Conservation (phyloP, 78 protist species). For the Emiliania huxleyi region DNA sequence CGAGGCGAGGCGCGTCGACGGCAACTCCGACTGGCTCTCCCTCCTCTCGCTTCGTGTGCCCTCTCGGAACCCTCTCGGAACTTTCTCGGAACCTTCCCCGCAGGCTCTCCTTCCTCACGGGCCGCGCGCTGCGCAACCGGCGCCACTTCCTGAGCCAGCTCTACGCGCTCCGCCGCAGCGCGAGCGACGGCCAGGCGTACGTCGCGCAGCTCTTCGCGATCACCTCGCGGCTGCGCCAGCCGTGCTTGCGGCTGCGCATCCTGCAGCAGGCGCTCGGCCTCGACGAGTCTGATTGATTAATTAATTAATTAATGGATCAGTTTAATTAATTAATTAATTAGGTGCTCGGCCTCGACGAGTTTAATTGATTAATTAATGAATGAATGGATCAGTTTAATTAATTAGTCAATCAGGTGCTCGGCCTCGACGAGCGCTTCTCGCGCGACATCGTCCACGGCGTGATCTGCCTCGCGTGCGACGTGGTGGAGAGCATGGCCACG, state of each 20-base stretch:
- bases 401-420: too few species aligned
- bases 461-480: neutral
- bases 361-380: neutral
- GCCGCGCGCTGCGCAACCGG: neutral
- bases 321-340: too few species aligned
- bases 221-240: neutral
- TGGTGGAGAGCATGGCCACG: neutral
- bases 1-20: too few species aligned
- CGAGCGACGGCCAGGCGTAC: neutral
- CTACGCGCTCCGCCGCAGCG: neutral
- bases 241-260: constrained; percentile 8
- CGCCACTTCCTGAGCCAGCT: neutral
- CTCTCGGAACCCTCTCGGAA: too few species aligned
- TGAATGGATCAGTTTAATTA: too few species aligned
- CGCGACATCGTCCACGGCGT: neutral
- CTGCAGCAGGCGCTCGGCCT: neutral
- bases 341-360: too few species aligned
- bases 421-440: neutral
- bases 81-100: too few species aligned
- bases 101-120: neutral
- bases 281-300: too few species aligned
- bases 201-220: neutral
- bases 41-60: too few species aligned
- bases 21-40: too few species aligned
- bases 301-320: too few species aligned